Percentiles rank a stretch among this genome's conserved stretches.
phyloP scores from a whole-genome alignment of 75 land plant genomes.

The Pseudotsuga menziesii region DNA sequence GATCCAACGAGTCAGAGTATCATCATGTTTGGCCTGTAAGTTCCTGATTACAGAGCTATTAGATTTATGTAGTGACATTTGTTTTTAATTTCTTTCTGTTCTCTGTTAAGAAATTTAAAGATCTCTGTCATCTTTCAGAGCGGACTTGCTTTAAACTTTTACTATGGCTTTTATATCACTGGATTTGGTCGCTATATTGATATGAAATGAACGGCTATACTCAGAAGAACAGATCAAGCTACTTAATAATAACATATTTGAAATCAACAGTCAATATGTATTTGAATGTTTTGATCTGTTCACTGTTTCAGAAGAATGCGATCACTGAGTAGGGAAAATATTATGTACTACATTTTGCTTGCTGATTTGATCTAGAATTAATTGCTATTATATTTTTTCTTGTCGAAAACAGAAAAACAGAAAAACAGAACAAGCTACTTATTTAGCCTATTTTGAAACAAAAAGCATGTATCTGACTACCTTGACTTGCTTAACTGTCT shows the following conservation, averaged over 20 bases:
- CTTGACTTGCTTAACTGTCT: background rate
- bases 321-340: too few relatives aligned
- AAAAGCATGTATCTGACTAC: background rate
- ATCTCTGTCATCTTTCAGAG: background rate
- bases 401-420: too few relatives aligned
- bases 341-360: too few relatives aligned
- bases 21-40: constrained; percentile 67
- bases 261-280: too few relatives aligned
- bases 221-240: background rate
- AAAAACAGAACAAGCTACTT: too few relatives aligned
- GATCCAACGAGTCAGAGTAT: constrained; percentile 28
- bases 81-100: background rate
- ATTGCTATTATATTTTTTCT: too few relatives aligned
- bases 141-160: background rate
- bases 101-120: constrained; percentile 12
- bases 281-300: too few relatives aligned
- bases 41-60: background rate
- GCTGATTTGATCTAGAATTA: too few relatives aligned
- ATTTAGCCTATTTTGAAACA: background rate
- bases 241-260: too few relatives aligned
- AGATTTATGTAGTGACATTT: constrained; percentile 1
- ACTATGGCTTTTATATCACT: background rate
- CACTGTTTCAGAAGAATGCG: background rate
- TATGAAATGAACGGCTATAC: background rate
- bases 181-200: background rate